Evolutionary conservation across 2,329 filamentous ascomycete species (phyloP).

Genomic region (Fusarium protoensiforme): DNA sequence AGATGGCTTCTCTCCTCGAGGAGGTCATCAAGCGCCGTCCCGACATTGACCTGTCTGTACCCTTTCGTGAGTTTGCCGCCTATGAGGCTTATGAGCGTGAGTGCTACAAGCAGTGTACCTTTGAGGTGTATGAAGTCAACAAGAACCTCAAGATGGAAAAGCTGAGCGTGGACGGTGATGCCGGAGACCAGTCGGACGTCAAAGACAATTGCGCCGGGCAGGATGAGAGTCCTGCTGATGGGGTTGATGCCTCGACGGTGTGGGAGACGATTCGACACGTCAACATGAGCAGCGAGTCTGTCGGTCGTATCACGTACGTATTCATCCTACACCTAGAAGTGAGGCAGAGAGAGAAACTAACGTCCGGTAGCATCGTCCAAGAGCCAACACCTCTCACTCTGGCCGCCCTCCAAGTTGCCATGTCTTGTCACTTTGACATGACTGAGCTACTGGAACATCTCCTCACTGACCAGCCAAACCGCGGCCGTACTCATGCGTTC

Average conservation of each 20-base stretch:
- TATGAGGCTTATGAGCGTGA: conserved; percentile 53
- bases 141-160: conserved; percentile 54
- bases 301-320: conserved; percentile 68
- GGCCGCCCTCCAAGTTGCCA: conserved; percentile 67
- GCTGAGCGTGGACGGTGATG: conserved; percentile 44
- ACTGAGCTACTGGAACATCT: conserved; percentile 68
- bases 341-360: not conserved
- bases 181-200: conserved; percentile 36
- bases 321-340: not conserved
- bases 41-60: conserved; percentile 46
- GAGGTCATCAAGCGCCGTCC: conserved; percentile 48
- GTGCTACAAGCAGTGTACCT: conserved; percentile 60
- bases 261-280: conserved; percentile 55
- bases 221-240: conserved; percentile 40
- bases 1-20: conserved; percentile 51
- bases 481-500: conserved; percentile 58
- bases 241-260: conserved; percentile 53
- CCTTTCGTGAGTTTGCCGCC: conserved; percentile 50
- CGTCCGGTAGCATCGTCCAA: conserved; percentile 60
- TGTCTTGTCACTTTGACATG: conserved; percentile 70
- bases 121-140: conserved; percentile 68
- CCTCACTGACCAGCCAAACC: conserved; percentile 58
- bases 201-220: conserved; percentile 41
- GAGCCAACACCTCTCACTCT: conserved; percentile 71
- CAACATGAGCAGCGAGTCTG: conserved; percentile 53